Conservation (phyloP, 352 stramenopile species). For the Phytopythium montanum region DNA sequence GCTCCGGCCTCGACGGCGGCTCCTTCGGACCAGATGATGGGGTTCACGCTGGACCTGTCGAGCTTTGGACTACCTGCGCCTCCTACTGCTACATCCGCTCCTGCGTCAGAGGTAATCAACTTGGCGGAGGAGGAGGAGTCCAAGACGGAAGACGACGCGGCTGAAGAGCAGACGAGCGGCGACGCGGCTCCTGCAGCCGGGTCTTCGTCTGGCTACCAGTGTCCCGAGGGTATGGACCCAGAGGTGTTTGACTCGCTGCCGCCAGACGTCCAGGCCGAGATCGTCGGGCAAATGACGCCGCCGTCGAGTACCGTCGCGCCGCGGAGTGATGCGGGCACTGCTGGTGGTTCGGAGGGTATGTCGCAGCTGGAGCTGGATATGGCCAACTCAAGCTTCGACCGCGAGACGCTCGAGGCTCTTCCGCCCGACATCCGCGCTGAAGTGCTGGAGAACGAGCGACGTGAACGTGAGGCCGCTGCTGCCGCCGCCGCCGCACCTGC, state of each 20-base stretch:
- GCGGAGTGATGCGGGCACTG: conserved; percentile 27
- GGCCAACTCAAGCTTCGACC: conserved; percentile 90
- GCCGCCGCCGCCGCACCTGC: conserved; percentile 64
- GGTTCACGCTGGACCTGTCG: conserved; percentile 80
- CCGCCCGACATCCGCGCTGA: conserved; percentile 96
- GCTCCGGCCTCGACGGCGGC: conserved; percentile 12
- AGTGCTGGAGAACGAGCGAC: conserved; percentile 95
- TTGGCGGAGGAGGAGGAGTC: conserved; percentile 23
- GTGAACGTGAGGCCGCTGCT: conserved; percentile 81
- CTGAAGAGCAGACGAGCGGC: conserved; percentile 14
- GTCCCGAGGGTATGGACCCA: conserved; percentile 94
- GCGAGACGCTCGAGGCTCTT: conserved; percentile 94
- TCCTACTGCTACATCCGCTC: background rate
- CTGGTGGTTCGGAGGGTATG: conserved; percentile 48
- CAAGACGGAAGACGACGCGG: conserved; percentile 22
- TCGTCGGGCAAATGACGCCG: conserved; percentile 81
- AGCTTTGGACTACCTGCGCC: conserved; percentile 33
- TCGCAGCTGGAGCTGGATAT: conserved; percentile 84
- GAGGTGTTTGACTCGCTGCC: conserved; percentile 97
- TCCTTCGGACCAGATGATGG: conserved; percentile 64
- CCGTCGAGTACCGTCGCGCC: conserved; percentile 19
- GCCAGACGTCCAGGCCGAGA: conserved; percentile 96
- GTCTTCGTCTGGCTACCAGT: conserved; percentile 36
- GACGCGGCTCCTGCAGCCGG: conserved; percentile 13
- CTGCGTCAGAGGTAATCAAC: background rate